phyloP scores from a whole-genome alignment of 2,329 filamentous ascomycete species.

The Cladosporium sp. region DNA sequence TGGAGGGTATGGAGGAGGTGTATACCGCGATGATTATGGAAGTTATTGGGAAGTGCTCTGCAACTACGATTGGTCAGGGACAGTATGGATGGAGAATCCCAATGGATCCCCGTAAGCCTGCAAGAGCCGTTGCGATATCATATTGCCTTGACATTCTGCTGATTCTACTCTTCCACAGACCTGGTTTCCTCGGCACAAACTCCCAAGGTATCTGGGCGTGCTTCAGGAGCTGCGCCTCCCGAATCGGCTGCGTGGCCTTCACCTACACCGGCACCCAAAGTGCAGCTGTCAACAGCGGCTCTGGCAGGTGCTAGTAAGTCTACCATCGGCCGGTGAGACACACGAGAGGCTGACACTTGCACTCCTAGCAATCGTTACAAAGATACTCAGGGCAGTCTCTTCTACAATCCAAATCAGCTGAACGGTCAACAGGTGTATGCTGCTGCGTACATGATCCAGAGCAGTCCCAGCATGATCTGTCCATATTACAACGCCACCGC shows the following conservation, averaged over 20 bases:
- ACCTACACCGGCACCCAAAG: neutral
- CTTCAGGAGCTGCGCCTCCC: neutral
- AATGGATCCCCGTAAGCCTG: neutral
- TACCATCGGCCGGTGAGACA: no score
- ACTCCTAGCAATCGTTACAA: neutral
- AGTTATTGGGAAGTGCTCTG: constrained; percentile 1
- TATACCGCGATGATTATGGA: constrained; percentile 3
- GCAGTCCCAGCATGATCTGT: constrained; percentile 6
- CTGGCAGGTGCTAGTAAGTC: constrained; percentile 8
- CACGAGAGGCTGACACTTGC: neutral
- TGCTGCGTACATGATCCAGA: constrained; percentile 6
- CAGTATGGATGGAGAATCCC: neutral
- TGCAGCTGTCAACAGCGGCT: neutral
- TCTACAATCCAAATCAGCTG: neutral
- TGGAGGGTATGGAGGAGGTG: neutral
- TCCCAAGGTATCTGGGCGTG: constrained; percentile 6
- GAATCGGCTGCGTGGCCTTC: neutral
- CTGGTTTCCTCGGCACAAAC: neutral
- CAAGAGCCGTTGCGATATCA: neutral
- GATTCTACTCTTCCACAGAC: neutral
- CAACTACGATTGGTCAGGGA: neutral
- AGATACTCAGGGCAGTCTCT: neutral
- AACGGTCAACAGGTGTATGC: neutral
- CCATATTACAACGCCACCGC: neutral
- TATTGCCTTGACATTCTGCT: neutral